phyloP scores from a whole-genome alignment of 2,329 filamentous ascomycete species.

The Phialemoniopsis sp. region DNA sequence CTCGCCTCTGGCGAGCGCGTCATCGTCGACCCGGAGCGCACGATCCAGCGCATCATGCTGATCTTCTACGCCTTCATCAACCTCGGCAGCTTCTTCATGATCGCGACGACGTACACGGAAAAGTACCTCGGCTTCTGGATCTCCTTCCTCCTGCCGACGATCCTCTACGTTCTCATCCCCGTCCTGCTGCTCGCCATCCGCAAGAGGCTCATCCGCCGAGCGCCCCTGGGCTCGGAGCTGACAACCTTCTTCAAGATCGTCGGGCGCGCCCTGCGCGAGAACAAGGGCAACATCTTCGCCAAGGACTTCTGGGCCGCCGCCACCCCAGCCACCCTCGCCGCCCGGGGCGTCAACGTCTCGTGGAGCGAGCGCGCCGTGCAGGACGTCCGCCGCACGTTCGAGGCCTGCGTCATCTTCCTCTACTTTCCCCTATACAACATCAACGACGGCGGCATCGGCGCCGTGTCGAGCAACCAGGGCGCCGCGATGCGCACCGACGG shows the following conservation, averaged over 20 bases:
- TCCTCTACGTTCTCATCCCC: conserved; percentile 57
- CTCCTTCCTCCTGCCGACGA: conserved; percentile 46
- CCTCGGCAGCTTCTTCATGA: conserved; percentile 55
- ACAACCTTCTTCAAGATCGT: conserved; percentile 54
- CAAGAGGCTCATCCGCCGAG: conserved; percentile 50
- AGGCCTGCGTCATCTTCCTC: conserved; percentile 34
- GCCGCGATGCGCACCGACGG: conserved; percentile 41
- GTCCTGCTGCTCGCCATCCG: conserved; percentile 51
- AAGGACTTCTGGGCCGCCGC: conserved; percentile 55
- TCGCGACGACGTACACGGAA: conserved; percentile 69
- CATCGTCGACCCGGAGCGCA: conserved; percentile 40
- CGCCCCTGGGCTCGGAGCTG: conserved; percentile 64
- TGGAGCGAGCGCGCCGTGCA: conserved; percentile 66
- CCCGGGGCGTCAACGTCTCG: conserved; percentile 43
- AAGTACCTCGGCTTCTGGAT: conserved; percentile 76
- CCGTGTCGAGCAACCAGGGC: conserved; percentile 26
- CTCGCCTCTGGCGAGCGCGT: conserved; percentile 38
- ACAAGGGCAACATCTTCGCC: conserved; percentile 46
- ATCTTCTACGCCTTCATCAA: conserved; percentile 65
- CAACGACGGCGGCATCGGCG: conserved; percentile 35
- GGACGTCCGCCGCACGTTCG: conserved; percentile 51
- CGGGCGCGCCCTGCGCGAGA: conserved; percentile 46
- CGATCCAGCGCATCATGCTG: conserved; percentile 37
- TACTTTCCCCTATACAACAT: conserved; percentile 34
- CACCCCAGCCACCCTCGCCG: conserved; percentile 48